Evolutionary conservation across 768 basidiomycete species (phyloP).

Genomic region (Exsudoporus frostii): DNA sequence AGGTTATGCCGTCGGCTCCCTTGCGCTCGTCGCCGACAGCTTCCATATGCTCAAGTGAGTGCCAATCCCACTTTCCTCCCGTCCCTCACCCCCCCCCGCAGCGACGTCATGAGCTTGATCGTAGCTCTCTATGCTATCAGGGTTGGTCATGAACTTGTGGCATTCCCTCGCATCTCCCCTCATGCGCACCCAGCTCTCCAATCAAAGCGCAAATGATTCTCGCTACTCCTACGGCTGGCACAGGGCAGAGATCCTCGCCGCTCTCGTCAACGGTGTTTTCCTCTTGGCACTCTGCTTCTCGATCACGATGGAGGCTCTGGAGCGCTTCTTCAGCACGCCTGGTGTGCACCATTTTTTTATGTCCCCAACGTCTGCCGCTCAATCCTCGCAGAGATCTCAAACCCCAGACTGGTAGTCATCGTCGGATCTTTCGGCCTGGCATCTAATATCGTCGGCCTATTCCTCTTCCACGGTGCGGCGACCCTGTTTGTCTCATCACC

Average conservation of each 20-base stretch:
- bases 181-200: constrained; percentile 53
- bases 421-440: constrained; percentile 88
- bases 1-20: constrained; percentile 95
- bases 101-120: constrained; percentile 93
- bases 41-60: constrained; percentile 98
- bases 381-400: constrained; percentile 68
- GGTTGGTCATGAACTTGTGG: constrained; percentile 32
- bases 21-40: constrained; percentile 93
- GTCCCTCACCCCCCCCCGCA: constrained; percentile 33
- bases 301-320: constrained; percentile 87
- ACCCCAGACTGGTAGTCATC: constrained; percentile 82
- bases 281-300: constrained; percentile 95
- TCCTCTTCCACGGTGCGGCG: constrained; percentile 86
- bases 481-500: constrained; percentile 4
- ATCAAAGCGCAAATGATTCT: constrained; percentile 54
- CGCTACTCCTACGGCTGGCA: constrained; percentile 99
- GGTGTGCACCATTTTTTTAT: constrained; percentile 41
- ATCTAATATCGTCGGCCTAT: constrained; percentile 89
- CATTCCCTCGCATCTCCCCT: constrained; percentile 7
- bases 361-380: background rate
- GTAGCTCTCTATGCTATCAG: constrained; percentile 96
- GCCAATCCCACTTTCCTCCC: background rate
- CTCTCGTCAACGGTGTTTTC: constrained; percentile 95
- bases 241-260: constrained; percentile 93
- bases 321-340: constrained; percentile 82